A percentile compares a stretch with the other conserved stretches of the same genome.
These are phyloP conservation scores for Beauveria sp. DNA, from an alignment of 2,329 filamentous ascomycete species.

Conservation along the genomic window DNA sequence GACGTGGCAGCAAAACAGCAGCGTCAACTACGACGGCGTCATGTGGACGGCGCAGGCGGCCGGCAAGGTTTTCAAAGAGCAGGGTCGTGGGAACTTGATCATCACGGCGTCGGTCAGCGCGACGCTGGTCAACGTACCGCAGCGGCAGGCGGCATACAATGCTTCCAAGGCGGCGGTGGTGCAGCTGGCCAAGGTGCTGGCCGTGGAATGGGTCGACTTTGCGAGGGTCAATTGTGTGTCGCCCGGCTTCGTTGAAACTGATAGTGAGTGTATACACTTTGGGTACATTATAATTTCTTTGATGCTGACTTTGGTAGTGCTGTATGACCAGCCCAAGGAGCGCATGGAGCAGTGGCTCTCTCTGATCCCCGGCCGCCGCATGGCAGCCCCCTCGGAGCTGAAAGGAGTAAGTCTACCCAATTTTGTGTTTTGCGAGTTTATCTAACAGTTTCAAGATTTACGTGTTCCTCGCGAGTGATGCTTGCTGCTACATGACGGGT, in stretches of 20 bases:
- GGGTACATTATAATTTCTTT: not conserved
- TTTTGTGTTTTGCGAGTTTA: fast-evolving
- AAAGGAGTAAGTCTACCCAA: conserved; percentile 12
- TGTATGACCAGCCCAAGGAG: conserved; percentile 15
- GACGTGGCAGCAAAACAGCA: conserved; percentile 18
- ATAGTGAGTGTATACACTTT: conserved; percentile 21
- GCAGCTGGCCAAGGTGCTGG: conserved; percentile 44
- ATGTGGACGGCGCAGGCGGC: conserved; percentile 20
- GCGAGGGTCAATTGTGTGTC: conserved; percentile 63
- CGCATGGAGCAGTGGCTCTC: conserved; percentile 13
- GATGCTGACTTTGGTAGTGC: not conserved
- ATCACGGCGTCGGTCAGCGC: conserved; percentile 19
- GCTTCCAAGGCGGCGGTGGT: conserved; percentile 55
- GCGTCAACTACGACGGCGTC: conserved; percentile 22
- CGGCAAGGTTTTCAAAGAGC: conserved; percentile 19
- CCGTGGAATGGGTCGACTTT: conserved; percentile 64
- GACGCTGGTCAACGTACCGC: conserved; percentile 18
- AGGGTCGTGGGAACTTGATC: conserved; percentile 20
- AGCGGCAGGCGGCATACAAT: conserved; percentile 57
- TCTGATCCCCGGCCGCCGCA: conserved; percentile 15
- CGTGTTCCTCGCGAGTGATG: conserved; percentile 39
- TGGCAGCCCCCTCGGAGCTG: conserved; percentile 14
- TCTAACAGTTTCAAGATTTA: conserved; percentile 26
- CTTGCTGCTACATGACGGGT: conserved; percentile 41
- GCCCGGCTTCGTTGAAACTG: conserved; percentile 64